Evolutionary conservation across 768 basidiomycete species (phyloP).

Genomic region (Mycena rosella): DNA sequence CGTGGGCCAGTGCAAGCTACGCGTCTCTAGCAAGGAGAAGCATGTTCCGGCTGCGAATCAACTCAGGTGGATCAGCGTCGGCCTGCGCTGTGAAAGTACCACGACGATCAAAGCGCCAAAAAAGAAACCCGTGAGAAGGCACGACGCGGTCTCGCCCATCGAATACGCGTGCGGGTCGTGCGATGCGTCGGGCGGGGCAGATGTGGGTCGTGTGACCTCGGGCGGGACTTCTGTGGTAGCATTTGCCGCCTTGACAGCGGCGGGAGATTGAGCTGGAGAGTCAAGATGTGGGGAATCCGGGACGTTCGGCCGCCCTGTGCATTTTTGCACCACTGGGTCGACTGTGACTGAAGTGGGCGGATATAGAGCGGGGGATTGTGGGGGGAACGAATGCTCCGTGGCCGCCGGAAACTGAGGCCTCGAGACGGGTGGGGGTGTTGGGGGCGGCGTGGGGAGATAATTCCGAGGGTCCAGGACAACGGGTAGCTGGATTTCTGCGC

Average conservation of each 20-base stretch:
- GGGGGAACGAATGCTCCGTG: neutral
- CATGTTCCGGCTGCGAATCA: neutral
- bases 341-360: neutral
- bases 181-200: neutral
- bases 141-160: constrained; percentile 29
- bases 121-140: constrained; percentile 33
- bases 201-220: neutral
- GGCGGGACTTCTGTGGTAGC: neutral
- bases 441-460: constrained; percentile 30
- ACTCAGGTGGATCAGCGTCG: constrained; percentile 11
- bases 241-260: neutral
- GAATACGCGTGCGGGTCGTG: neutral
- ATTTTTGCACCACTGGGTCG: neutral
- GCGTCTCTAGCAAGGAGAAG: neutral
- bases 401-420: neutral
- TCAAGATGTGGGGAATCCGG: neutral
- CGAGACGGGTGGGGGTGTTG: constrained; percentile 18
- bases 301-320: neutral
- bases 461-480: constrained; percentile 14
- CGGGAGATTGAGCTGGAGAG: neutral
- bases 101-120: constrained; percentile 30
- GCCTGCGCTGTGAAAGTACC: constrained; percentile 24
- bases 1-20: no score
- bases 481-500: neutral
- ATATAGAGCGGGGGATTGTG: constrained; percentile 1